phyloP scores from a whole-genome alignment of 305 asterid genomes.

The Salvia sclarea region DNA sequence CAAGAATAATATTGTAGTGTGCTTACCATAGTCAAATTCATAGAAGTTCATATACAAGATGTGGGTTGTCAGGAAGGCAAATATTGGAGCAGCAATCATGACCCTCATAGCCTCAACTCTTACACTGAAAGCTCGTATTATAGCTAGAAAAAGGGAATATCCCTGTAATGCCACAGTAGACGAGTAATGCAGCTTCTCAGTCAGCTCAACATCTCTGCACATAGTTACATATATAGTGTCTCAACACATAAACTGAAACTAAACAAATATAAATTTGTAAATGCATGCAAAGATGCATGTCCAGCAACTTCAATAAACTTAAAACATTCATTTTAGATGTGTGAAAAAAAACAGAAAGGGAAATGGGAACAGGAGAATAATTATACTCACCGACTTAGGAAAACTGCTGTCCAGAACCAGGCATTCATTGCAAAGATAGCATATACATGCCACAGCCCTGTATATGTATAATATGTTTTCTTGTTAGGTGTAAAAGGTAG shows the following conservation, averaged over 20 bases:
- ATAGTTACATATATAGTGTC: constrained; percentile 21
- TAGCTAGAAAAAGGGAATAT: constrained; percentile 63
- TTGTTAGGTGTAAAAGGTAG: constrained; percentile 70
- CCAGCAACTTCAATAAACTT: too few species aligned
- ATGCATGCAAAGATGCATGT: neutral
- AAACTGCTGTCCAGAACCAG: constrained; percentile 95
- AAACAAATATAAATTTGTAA: neutral
- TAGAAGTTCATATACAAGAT: constrained; percentile 71
- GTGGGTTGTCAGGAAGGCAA: constrained; percentile 67
- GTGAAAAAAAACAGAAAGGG: neutral
- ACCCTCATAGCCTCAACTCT: constrained; percentile 70
- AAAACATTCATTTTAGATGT: too few species aligned
- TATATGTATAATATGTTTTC: constrained; percentile 77
- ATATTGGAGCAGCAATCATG: constrained; percentile 76
- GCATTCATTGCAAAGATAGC: constrained; percentile 80
- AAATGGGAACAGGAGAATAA: constrained; percentile 18
- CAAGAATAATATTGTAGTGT: constrained; percentile 22
- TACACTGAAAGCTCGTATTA: constrained; percentile 58
- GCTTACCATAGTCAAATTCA: constrained; percentile 59
- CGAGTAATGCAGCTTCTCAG: constrained; percentile 85
- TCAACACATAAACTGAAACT: neutral
- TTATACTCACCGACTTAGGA: constrained; percentile 74
- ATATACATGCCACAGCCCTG: constrained; percentile 87
- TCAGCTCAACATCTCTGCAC: constrained; percentile 82
- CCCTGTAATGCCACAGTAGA: constrained; percentile 65